phyloP scores from a whole-genome alignment of 495 filamentous ascomycete species.

The Annulohypoxylon stygium region DNA sequence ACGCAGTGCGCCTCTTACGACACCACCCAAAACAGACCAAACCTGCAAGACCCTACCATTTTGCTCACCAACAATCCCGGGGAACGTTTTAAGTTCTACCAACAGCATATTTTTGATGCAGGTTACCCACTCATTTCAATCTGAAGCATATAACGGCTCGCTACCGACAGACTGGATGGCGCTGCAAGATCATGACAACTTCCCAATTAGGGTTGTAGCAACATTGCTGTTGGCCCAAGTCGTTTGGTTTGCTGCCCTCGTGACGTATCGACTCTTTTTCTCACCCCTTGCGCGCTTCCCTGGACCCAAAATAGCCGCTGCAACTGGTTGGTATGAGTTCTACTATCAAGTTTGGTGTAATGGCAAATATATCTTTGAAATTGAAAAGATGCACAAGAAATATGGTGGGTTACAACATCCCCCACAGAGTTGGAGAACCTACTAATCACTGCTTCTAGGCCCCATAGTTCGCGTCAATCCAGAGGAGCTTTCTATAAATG shows the following conservation, averaged over 20 bases:
- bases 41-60: neutral
- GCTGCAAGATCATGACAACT: slow-evolving; percentile 4
- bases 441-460: too few relatives aligned
- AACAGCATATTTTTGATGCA: neutral
- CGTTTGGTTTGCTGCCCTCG: neutral
- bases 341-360: slow-evolving; percentile 8
- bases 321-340: slow-evolving; percentile 10
- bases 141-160: neutral
- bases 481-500: slow-evolving; percentile 9
- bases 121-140: neutral
- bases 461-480: slow-evolving; percentile 16
- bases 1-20: neutral
- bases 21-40: neutral
- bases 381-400: slow-evolving; percentile 20
- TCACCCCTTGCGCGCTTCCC: slow-evolving; percentile 7
- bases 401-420: too few relatives aligned
- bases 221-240: neutral
- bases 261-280: slow-evolving; percentile 1
- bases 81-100: neutral
- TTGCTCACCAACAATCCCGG: neutral
- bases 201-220: slow-evolving; percentile 1
- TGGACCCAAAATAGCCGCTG: slow-evolving; percentile 7
- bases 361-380: slow-evolving; percentile 18
- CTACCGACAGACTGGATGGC: neutral
- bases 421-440: too few relatives aligned